Base-by-base conservation (phyloP, 257 asterid genomes). In the Cordia subcordata region DNA sequence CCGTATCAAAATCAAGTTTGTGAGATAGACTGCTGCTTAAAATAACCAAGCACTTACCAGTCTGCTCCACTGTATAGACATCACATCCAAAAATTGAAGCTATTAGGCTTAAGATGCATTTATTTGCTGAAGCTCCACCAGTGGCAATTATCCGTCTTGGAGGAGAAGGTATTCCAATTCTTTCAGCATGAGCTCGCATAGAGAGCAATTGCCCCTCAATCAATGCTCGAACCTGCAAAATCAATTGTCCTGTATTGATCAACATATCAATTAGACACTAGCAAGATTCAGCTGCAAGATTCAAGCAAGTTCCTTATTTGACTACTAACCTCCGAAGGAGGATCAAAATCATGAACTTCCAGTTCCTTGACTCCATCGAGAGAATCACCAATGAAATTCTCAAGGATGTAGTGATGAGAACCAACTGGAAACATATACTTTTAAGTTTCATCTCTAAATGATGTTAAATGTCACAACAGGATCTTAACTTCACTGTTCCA, bases 61-160 rank as follows among this genome's bases (percentile, higher is more conserved):
- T 68, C 72, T 84, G 84, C 73, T 91, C 81, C 66, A 88, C 76
- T 45, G 72, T 86, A 57, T 82, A 84, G 20, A 85, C 87, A 42
- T 85, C 74, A 77, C 86, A 87, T 16, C 95, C 98, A 55, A 90
- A 90, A 56, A 90, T 76, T 14, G 93, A 84, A 65, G 98, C 94
- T 16, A 86, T 60, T 1, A 67, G 55, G 56, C 54, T 70, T 40
- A 88, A 83, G 55, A 91, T 88, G 78, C 67, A 58, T 40, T 62
- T 55, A 67, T 91, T 91, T 11, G 86, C 78, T 5, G 95, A 91
- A 50, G 98, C 96, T 70, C 98, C 98, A 64, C 98, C 98, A 0
- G 98, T 91, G 13, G 98, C 98, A 60, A 91, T 88, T 51, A 91
- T 88, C 58, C 88, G 82, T 55, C 81, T 91, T n/a, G 98, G 95